Evolutionary conservation across 1,284 basidiomycete species (phyloP).

Genomic region (Ganoderma lingzhi): DNA sequence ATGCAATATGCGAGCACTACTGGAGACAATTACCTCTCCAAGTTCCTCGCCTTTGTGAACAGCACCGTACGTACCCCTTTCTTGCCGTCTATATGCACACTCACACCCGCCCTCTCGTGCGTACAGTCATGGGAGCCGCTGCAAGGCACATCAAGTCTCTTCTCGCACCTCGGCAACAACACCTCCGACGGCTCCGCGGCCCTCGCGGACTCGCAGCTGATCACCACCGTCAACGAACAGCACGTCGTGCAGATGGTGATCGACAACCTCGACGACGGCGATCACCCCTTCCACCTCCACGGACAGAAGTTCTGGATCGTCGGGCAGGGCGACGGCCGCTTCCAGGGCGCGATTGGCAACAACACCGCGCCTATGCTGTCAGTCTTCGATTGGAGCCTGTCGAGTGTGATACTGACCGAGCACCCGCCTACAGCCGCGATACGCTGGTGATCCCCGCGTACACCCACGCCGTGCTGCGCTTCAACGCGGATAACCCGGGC

Average conservation of each 20-base stretch:
- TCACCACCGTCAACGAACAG: slow-evolving; percentile 42
- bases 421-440: slow-evolving; percentile 37
- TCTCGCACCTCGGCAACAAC: slow-evolving; percentile 33
- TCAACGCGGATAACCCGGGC: slow-evolving; percentile 47
- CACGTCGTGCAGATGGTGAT: slow-evolving; percentile 43
- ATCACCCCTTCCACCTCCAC: slow-evolving; percentile 55
- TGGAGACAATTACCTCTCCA: slow-evolving; percentile 32
- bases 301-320: slow-evolving; percentile 47
- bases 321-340: slow-evolving; percentile 41
- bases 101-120: background rate
- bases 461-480: slow-evolving; percentile 44
- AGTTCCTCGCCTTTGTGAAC: slow-evolving; percentile 51
- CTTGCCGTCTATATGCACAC: background rate
- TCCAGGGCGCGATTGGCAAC: slow-evolving; percentile 40
- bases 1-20: slow-evolving; percentile 44
- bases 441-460: slow-evolving; percentile 46
- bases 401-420: background rate
- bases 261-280: slow-evolving; percentile 48
- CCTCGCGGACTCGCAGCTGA: slow-evolving; percentile 37
- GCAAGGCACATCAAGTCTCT: slow-evolving; percentile 38
- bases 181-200: slow-evolving; percentile 33
- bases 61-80: slow-evolving; percentile 37
- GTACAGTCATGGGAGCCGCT: slow-evolving; percentile 45
- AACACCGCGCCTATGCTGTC: slow-evolving; percentile 41
- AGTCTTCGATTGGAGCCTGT: slow-evolving; percentile 9